Percentiles rank a stretch among this genome's conserved stretches.
These are phyloP conservation scores for Aegilops umbellulata DNA, from an alignment of 176 grass and related monocot genomes.

Conservation along the genomic window DNA sequence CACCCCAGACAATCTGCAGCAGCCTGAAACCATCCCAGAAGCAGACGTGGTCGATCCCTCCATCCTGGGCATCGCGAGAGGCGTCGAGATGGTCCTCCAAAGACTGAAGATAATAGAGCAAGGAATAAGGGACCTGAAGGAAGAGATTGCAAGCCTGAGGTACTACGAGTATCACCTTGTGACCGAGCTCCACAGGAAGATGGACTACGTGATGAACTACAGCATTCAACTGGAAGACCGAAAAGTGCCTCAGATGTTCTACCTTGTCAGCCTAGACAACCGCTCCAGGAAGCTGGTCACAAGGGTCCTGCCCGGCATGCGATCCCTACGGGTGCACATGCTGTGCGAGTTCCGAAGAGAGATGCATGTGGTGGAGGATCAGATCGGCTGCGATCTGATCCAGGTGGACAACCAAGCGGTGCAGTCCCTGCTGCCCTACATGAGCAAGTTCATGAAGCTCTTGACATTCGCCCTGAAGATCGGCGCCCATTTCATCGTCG, in stretches of 20 bases:
- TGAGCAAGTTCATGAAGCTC: slow-evolving; percentile 85
- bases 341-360: slow-evolving; percentile 78
- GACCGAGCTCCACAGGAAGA: slow-evolving; percentile 72
- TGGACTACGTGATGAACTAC: slow-evolving; percentile 82
- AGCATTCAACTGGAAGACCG: slow-evolving; percentile 73
- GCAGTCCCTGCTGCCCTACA: slow-evolving; percentile 72
- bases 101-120: slow-evolving; percentile 81
- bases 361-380: slow-evolving; percentile 91
- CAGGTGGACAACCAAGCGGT: slow-evolving; percentile 76
- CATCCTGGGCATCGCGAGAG: slow-evolving; percentile 81
- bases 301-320: slow-evolving; percentile 71
- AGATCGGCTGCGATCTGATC: slow-evolving; percentile 76
- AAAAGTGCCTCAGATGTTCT: slow-evolving; percentile 88
- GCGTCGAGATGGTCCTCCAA: slow-evolving; percentile 87
- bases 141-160: slow-evolving; percentile 83
- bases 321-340: slow-evolving; percentile 71
- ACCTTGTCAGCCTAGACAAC: slow-evolving; percentile 65
- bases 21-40: slow-evolving; percentile 37
- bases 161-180: slow-evolving; percentile 82
- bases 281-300: slow-evolving; percentile 66
- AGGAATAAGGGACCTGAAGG: slow-evolving; percentile 82
- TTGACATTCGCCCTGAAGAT: slow-evolving; percentile 90
- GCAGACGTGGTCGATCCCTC: slow-evolving; percentile 56
- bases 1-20: slow-evolving; percentile 34
- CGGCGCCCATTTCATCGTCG: slow-evolving; percentile 67